These are phyloP conservation scores for Neurospora sp. DNA, from an alignment of 495 filamentous ascomycete species.

Conservation along the genomic window DNA sequence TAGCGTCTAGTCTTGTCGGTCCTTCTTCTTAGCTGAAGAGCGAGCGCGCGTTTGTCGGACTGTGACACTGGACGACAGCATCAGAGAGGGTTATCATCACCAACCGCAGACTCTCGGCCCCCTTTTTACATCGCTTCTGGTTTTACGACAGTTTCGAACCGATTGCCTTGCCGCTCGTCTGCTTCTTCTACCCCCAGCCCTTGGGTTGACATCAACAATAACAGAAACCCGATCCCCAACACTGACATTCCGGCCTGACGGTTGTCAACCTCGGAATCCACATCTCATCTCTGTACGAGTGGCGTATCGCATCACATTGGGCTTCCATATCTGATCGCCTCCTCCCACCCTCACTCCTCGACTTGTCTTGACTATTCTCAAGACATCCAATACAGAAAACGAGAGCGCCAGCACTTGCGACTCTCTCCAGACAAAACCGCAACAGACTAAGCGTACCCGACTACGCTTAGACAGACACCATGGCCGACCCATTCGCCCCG, in stretches of 20 bases:
- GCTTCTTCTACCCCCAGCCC: background rate
- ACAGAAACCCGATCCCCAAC: background rate
- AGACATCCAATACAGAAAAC: background rate
- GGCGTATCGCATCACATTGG: background rate
- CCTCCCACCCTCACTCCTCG: background rate
- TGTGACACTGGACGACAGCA: background rate
- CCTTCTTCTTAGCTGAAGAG: background rate
- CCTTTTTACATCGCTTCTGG: background rate
- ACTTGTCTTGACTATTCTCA: background rate
- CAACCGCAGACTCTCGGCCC: background rate
- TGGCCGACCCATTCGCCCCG: slow-evolving; percentile 78
- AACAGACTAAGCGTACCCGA: slow-evolving; percentile 1
- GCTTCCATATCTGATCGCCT: background rate
- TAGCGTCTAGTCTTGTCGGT: background rate
- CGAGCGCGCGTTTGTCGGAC: background rate
- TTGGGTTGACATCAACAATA: background rate
- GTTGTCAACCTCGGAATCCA: background rate
- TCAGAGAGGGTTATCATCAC: background rate
- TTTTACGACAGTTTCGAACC: background rate
- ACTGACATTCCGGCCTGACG: background rate
- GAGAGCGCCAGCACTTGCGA: background rate
- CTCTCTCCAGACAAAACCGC: background rate
- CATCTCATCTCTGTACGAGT: background rate
- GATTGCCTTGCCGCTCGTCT: background rate
- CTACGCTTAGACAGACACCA: slow-evolving; percentile 28